Evolutionary conservation across 495 filamentous ascomycete genomes (phyloP).

Genomic region (Penicillium subrubescens): DNA sequence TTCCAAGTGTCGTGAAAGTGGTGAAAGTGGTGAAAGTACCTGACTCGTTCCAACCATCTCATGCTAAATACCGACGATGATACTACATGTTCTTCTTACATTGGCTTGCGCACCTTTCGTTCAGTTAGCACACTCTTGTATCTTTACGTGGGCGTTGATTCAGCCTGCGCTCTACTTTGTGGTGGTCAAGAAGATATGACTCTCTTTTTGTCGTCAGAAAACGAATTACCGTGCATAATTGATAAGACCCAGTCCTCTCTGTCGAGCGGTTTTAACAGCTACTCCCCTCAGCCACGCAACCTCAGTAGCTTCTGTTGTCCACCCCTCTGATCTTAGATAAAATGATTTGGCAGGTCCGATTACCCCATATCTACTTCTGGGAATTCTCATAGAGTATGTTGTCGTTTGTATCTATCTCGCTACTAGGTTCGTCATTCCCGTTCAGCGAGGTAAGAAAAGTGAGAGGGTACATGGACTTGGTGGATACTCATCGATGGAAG

Average conservation of each 20-base stretch:
- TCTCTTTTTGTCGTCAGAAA: not conserved
- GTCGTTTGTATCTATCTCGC: slow-evolving; percentile 32
- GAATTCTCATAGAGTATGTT: slow-evolving; percentile 32
- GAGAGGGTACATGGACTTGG: not conserved
- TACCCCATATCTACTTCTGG: slow-evolving; percentile 34
- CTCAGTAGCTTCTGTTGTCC: not conserved
- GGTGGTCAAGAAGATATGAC: not conserved
- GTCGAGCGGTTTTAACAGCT: not conserved
- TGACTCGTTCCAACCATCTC: too few species aligned
- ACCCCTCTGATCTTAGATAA: not conserved
- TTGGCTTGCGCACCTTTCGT: too few species aligned
- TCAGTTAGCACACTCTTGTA: not conserved
- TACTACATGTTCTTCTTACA: too few species aligned
- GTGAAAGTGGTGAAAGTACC: too few species aligned
- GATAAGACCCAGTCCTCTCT: slow-evolving; percentile 10
- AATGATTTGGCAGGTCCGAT: slow-evolving; percentile 17
- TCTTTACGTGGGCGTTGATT: not conserved
- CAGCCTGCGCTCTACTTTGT: not conserved
- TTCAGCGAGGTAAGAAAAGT: not conserved
- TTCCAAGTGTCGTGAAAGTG: too few species aligned
- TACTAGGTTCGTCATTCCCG: slow-evolving; percentile 27
- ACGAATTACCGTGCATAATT: not conserved
- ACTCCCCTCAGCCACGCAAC: slow-evolving; percentile 8
- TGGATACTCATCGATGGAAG: not conserved
- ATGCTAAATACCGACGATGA: too few species aligned